Evolutionary conservation across 2,329 filamentous ascomycete species (phyloP), one percentile per base, ranked within the genome.

Genomic region (Cryoendolithus antarcticus): DNA sequence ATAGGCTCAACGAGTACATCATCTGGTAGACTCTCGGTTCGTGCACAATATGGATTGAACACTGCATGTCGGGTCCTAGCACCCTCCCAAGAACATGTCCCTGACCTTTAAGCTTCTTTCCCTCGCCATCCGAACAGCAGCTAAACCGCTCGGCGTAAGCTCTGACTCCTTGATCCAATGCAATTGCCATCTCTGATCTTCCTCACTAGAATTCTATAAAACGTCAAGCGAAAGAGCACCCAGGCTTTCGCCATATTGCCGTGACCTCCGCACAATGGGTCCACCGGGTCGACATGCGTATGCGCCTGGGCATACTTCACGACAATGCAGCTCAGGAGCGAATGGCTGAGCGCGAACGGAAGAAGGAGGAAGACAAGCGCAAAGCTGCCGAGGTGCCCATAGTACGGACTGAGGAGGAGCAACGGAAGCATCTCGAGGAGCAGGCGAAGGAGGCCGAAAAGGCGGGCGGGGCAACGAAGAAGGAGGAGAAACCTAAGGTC

Each of bases 31-130:
- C 24, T 27, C 24, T 8, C 7, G 6, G 24, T 8, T 27, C 24
- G 24, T 27, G 24, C 24, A 27, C 24, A 29, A n/a, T 32, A 44
- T 46, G 46, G 34, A 33, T 35, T 46, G 39, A 44, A 38, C 19
- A 38, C 10, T 5, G n/a, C 24, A 29, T 21, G 35, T 19, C 19
- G 40, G 46, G 44, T 41, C 29, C 31, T 35, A 32, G 38, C 39
- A 37, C 32, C 38, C 30, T 34, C 9, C 19, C 12, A 13, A 27
- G 9, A 53, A 32, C 46, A 79, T 79, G 75, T 77, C 74, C 45
- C 65, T 81, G 45, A 78, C 76, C 7, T 62, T 82, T 45, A 82
- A 82, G 56, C 69, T 82, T 48, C 73, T 72, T 28, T 80, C 77
- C 13, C 64, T 82, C 34, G 70, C 67, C 32, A 74, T 82, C 43